Evolutionary conservation across 2,329 filamentous ascomycete genomes (phyloP), one percentile per base, ranked within the genome.

Genomic region (Lachnellula suecica): DNA sequence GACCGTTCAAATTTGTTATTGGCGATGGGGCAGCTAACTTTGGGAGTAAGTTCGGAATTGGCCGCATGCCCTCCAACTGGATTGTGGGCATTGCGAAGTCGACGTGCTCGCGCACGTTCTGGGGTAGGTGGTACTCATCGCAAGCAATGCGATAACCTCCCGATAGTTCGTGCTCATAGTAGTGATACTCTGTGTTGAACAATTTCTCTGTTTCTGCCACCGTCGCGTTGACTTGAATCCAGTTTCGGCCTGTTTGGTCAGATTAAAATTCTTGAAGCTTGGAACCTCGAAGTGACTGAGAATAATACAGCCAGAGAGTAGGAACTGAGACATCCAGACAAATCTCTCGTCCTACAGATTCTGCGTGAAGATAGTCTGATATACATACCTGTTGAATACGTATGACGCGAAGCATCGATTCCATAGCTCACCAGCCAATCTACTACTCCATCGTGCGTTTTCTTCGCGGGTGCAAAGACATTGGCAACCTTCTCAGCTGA

Each of bases 91-190:
- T 58, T 50, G 49, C 49, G 34, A 52, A 82, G 65, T 82, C 79
- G 47, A 83, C 68, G 51, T 82, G 76, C 9, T 68, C 55, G 37
- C 70, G 70, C 10, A 82, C 54, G 38, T 72, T 60, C 31, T 71
- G 68, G 0, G 79, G 79, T 4, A 82, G 65, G 52, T 77, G 74
- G 63, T 80, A 79, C 59, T 70, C 64, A 13, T 69, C 65, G 44
- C 44, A 54, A 29, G 47, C 51, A 37, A 57, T 29, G 27, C 29
- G 34, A 20, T 48, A 27, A 10, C 47, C 68, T 46, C 76, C 79
- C 13, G 46, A 41, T 23, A 76, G 65, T 13, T 45, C 27, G 65
- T 84, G 81, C 63, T 86, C 81, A 49, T 81, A 77, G 27, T 82
- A 74, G 49, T 82, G 79, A 42, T 79, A 83, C 57, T 84, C 81